Conservation (phyloP, 2,329 filamentous ascomycete species). For the Trichocomaceae sp. region DNA sequence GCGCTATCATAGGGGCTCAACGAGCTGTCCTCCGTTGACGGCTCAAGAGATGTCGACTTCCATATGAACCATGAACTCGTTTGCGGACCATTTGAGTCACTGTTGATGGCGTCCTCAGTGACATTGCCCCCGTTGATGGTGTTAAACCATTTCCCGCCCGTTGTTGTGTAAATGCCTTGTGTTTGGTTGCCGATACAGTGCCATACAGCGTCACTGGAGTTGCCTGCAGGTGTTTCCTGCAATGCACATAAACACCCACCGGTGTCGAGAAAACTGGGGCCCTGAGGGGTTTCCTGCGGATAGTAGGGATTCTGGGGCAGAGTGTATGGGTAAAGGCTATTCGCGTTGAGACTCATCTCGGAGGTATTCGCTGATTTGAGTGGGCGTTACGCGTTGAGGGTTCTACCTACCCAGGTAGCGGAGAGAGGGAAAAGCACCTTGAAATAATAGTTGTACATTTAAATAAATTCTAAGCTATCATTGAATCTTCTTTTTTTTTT, state of each 20-base stretch:
- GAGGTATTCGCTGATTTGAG: background rate
- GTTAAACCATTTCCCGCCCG: slow-evolving; percentile 3
- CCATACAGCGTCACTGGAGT: slow-evolving; percentile 2
- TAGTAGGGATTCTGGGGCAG: slow-evolving; percentile 7
- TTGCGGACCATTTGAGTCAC: slow-evolving; percentile 3
- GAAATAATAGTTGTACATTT: too few species aligned
- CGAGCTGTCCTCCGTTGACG: background rate
- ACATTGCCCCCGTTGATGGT: background rate
- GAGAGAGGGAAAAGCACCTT: background rate
- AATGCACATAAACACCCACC: slow-evolving; percentile 5
- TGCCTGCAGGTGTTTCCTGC: background rate
- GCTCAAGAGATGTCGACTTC: background rate
- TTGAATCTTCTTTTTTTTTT: background rate
- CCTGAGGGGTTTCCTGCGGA: slow-evolving; percentile 2
- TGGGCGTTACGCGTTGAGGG: background rate
- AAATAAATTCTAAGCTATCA: background rate
- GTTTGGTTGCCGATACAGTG: slow-evolving; percentile 10
- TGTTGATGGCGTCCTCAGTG: background rate
- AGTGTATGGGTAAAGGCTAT: background rate
- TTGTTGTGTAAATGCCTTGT: background rate
- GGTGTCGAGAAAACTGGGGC: slow-evolving; percentile 6
- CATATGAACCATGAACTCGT: background rate
- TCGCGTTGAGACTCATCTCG: background rate
- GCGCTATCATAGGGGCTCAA: slow-evolving; percentile 5
- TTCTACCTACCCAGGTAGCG: background rate